These are phyloP conservation scores for Volvox africanus DNA, from an alignment of 139 green algal species.

Conservation along the genomic window DNA sequence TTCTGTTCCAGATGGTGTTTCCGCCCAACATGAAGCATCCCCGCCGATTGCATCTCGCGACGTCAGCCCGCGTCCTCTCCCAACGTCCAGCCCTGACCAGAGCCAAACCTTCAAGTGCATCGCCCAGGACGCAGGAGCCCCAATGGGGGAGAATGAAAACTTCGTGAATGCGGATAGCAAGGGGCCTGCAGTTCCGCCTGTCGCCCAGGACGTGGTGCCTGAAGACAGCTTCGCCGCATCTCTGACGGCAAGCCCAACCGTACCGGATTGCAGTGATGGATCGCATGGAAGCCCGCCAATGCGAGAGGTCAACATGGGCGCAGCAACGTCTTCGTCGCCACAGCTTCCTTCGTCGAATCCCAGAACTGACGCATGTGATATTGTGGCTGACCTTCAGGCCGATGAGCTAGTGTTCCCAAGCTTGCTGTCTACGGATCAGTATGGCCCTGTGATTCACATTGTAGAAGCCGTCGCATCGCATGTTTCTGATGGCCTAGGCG, in stretches of 20 bases:
- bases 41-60: neutral
- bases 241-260: conserved; percentile 18
- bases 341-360: neutral
- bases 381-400: neutral
- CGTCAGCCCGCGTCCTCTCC: neutral
- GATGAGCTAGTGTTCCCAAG: conserved; percentile 36
- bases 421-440: neutral
- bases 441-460: neutral
- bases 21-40: neutral
- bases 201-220: neutral
- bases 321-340: neutral
- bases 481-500: neutral
- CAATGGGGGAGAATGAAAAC: neutral
- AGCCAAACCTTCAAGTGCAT: neutral
- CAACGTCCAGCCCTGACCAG: neutral
- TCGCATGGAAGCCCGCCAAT: neutral
- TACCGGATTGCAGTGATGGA: neutral
- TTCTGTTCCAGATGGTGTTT: neutral
- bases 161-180: neutral
- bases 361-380: neutral
- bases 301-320: conserved; percentile 35
- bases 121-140: neutral
- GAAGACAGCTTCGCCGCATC: conserved; percentile 6
- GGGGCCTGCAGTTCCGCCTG: neutral
- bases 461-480: neutral